phyloP scores from a whole-genome alignment of 164 flowering plant genomes.

The Nymphaea colorata region DNA sequence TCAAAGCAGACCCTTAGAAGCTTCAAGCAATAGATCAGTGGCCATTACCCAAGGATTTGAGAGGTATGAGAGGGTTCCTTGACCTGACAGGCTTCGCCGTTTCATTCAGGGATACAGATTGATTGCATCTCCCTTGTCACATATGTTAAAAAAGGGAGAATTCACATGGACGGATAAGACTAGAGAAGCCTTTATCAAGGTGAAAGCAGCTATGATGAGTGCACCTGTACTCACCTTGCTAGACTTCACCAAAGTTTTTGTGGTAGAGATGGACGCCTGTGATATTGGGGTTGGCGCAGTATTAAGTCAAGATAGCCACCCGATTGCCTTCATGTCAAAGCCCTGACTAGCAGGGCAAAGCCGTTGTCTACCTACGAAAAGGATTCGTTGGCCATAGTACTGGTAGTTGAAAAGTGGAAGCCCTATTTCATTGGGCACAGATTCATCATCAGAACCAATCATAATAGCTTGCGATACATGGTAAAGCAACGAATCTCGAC shows the following conservation, averaged over 20 bases:
- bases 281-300: not conserved
- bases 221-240: not conserved
- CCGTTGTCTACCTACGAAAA: not conserved
- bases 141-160: not conserved
- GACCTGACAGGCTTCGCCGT: not conserved
- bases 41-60: not conserved
- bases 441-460: not conserved
- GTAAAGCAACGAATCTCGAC: not conserved
- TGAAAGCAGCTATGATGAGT: constrained; percentile 1
- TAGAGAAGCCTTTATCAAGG: not conserved
- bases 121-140: not conserved
- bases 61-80: not conserved
- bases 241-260: not conserved
- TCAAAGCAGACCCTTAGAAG: not conserved
- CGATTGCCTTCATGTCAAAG: not conserved
- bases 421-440: not conserved
- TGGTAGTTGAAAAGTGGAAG: not conserved
- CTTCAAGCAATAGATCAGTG: not conserved
- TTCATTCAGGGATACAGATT: not conserved
- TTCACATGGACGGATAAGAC: not conserved
- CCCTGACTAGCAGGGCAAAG: not conserved
- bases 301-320: not conserved
- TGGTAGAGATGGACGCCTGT: not conserved
- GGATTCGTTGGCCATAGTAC: not conserved
- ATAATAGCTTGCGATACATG: not conserved